phyloP scores from a whole-genome alignment of 2,329 filamentous ascomycete genomes.

The Colletotrichum eremochloae region DNA sequence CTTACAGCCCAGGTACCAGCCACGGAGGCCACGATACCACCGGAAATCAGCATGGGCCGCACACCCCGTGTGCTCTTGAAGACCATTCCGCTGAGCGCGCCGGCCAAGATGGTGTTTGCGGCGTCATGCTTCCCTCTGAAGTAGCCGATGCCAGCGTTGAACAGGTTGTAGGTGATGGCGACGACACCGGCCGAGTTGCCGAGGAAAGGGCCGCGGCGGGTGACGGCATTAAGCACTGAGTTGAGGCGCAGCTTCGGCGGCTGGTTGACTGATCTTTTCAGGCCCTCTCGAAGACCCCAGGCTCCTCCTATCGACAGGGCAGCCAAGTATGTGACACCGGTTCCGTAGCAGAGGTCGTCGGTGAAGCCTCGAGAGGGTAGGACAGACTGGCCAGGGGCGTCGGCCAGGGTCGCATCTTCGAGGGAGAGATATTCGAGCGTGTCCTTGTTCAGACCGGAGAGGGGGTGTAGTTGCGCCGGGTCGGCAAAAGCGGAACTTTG shows the following conservation, averaged over 20 bases:
- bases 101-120: constrained; percentile 88
- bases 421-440: constrained; percentile 95
- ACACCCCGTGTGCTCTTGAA: constrained; percentile 96
- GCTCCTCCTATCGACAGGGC: constrained; percentile 87
- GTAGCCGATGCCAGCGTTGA: constrained; percentile 87
- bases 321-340: constrained; percentile 92
- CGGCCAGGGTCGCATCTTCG: constrained; percentile 90
- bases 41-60: constrained; percentile 94
- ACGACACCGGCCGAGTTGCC: constrained; percentile 97
- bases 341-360: constrained; percentile 97
- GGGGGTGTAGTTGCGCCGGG: constrained; percentile 89
- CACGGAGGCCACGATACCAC: constrained; percentile 86
- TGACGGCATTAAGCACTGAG: constrained; percentile 94
- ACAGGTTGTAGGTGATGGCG: constrained; percentile 94
- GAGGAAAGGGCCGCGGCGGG: constrained; percentile 90
- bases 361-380: constrained; percentile 97
- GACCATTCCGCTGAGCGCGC: constrained; percentile 88
- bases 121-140: constrained; percentile 89
- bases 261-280: constrained; percentile 80
- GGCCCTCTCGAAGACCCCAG: constrained; percentile 92
- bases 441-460: constrained; percentile 92
- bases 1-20: constrained; percentile 93
- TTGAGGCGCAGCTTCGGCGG: constrained; percentile 94
- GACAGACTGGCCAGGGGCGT: constrained; percentile 88
- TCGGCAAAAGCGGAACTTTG: constrained; percentile 83